phyloP scores from a whole-genome alignment of 108 stramenopile species.

The Nitzschia sp. region DNA sequence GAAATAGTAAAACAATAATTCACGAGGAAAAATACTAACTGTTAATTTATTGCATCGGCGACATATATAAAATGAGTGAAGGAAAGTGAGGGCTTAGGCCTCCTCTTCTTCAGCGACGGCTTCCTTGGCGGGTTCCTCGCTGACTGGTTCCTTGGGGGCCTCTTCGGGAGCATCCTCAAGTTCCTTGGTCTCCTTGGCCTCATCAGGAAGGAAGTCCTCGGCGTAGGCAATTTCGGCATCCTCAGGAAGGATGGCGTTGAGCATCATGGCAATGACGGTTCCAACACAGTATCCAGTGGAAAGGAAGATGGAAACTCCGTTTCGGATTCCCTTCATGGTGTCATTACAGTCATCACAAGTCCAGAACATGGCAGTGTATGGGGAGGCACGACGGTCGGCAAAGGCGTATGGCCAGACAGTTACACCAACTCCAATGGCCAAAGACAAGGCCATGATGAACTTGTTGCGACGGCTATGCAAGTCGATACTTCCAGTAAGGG shows the following conservation, averaged over 20 bases:
- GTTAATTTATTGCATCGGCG: no score
- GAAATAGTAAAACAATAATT: no score
- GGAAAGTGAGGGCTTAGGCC: background rate
- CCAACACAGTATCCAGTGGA: constrained; percentile 73
- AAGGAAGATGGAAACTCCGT: constrained; percentile 63
- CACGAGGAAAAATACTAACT: no score
- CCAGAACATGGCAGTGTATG: constrained; percentile 70
- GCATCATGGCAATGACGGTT: constrained; percentile 53
- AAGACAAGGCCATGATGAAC: constrained; percentile 62
- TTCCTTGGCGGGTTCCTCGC: constrained; percentile 2
- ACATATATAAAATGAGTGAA: background rate
- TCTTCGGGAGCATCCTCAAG: background rate
- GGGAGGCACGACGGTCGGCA: constrained; percentile 51
- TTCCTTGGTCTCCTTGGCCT: background rate
- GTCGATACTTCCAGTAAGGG: constrained; percentile 43
- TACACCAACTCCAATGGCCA: constrained; percentile 65
- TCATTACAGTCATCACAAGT: constrained; percentile 52
- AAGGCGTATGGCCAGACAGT: constrained; percentile 74
- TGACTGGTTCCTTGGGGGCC: background rate
- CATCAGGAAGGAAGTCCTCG: background rate
- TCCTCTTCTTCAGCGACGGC: background rate
- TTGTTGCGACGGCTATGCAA: constrained; percentile 55
- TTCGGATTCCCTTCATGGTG: constrained; percentile 60
- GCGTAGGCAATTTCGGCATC: constrained; percentile 38
- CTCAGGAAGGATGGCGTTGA: constrained; percentile 54